Evolutionary conservation across 345 rosid genomes (phyloP), one percentile per base, ranked within the genome.

Genomic region (Abelmoschus esculentus): DNA sequence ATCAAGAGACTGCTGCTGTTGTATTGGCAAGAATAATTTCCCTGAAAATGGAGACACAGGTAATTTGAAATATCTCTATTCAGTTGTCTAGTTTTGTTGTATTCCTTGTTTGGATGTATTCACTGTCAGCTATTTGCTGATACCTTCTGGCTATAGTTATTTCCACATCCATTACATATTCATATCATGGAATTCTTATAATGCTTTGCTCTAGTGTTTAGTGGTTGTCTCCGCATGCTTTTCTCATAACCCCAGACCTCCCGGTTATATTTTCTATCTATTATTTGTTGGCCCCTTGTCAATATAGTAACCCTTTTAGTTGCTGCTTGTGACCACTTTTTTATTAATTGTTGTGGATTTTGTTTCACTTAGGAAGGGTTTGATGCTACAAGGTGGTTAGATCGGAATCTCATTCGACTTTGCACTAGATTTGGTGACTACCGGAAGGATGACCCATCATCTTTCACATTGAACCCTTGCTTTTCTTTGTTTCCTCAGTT

Each of bases 1-100:
- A 96, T 83, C 99, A 96, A 83, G 98, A 96, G 80, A 84, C 99
- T 70, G 96, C 99, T 72, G 96, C 98, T 76, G 97, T 92, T 54
- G 96, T 92, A 29, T 80, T 92, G 90, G 17, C 54, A 49, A 49
- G 54, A 14, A 49, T 49, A 49, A 49, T 14, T 49, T 49, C 54
- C 54, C 17, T 49, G 54, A 49, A 49, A 49, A 49, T 49, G 54
- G 54, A 49, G 54, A 49, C 54, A 13, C 18, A 49, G 99, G 98
- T 96, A 82, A 74, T 67, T 66, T 2, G 11, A 36, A 32, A 55
- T 19, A 18, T 71, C 28, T 69, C 31, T 6, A 22, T 56, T 66
- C 52, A 38, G 28, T 22, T 22, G 46, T 73, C 60, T 12, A 40
- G 53, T 14, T 18, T 10, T 18, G 40, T n/a, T 28, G 3, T 31